Base-by-base conservation (phyloP, 1,139 yeast genomes). In the Citeromyces siamensis region DNA sequence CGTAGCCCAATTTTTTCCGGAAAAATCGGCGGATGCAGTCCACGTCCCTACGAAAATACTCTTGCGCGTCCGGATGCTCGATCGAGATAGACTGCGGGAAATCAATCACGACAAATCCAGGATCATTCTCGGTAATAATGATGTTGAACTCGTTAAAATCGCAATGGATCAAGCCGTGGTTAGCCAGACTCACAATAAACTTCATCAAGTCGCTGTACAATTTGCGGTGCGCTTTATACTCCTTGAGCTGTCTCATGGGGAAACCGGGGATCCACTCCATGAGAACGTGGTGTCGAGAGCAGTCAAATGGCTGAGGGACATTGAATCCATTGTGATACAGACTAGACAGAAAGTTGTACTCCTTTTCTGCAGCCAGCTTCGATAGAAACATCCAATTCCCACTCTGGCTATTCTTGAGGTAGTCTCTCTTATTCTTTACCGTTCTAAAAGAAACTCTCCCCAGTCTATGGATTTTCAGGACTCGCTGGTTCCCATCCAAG, bases 61-160 rank as follows among this genome's bases (percentile, higher is more conserved):
- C 70, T 45, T 78, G 78, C 9, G 98, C 97, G 52, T 90, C 95
- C 3, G 65, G 68, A 54, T 90, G 99, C 46, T 83, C 88, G 33
- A 83, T 83, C 13, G 95, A 84, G 17, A 90, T 83, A 75, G 96
- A 88, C 59, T 90, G 99, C 4, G 99, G 99, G 65, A 90, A 90
- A 67, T 90, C 99, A 48, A 90, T 90, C 19, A 90, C 95, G 18
- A 86, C 80, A 47, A 86, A 84, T 34, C 77, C 83, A 37, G 57
- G 60, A 41, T 75, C 81, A 37, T 69, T 69, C 18, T 53, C 55
- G 38, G 83, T 66, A 33, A 93, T 81, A 68, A 90, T 83, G 46
- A 90, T 86, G 56, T 90, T 90, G 59, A 90, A 90, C 57, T 90
- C 99, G 56, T 90, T 90, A 58, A 80, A 90, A 64, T 90, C 99